phyloP scores from a whole-genome alignment of 176 grass and related monocot species.

The Carex littledalei region DNA sequence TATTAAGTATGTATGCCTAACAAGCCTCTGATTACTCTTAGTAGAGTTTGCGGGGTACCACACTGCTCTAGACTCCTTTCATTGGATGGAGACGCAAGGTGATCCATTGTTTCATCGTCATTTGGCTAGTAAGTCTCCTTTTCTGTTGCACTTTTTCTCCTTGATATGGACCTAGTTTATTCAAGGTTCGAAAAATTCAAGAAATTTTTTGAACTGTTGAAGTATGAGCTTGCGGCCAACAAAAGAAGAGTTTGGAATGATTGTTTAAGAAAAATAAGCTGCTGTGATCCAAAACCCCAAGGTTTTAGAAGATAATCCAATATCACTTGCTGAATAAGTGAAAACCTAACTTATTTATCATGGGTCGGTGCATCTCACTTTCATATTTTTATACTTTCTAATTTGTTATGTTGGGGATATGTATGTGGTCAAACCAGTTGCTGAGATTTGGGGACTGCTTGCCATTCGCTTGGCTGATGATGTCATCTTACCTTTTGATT shows the following conservation, averaged over 20 bases:
- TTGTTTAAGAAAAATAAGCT: neutral
- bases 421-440: conserved; percentile 44
- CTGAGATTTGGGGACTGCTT: conserved; percentile 85
- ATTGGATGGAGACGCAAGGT: conserved; percentile 73
- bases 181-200: neutral
- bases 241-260: neutral
- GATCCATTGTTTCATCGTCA: conserved; percentile 91
- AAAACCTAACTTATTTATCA: neutral
- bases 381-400: neutral
- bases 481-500: conserved; percentile 80
- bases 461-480: conserved; percentile 82
- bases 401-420: neutral
- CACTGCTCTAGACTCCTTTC: conserved; percentile 68
- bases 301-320: neutral
- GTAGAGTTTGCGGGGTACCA: conserved; percentile 95
- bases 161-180: neutral
- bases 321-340: neutral
- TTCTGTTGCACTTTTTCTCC: neutral
- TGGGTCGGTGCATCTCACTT: neutral
- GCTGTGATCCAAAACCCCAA: neutral
- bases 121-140: conserved; percentile 72
- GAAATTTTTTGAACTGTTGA: neutral
- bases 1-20: conserved; percentile 7
- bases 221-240: neutral
- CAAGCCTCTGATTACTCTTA: conserved; percentile 30